Evolutionary conservation across 495 filamentous ascomycete species (phyloP), one percentile per base, ranked within the genome.

Genomic region (Amphirosellinia nigrospora): DNA sequence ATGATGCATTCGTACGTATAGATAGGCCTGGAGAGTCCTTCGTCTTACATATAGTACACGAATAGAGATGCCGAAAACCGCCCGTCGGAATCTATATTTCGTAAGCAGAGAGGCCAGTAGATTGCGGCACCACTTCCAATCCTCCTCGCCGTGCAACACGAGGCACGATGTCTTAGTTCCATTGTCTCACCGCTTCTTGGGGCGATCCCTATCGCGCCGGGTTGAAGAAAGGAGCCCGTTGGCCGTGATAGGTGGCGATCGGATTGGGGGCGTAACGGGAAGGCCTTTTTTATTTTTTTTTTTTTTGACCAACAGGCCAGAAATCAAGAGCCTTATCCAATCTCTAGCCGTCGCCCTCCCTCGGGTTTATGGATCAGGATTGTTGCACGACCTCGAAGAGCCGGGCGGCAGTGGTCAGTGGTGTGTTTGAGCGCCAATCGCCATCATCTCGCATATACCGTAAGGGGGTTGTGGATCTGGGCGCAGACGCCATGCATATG

Each of bases 371-470:
- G 50, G 26, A 39, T n/a, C 52, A 43, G 50, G 26, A 39, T n/a
- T 61, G 55, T 61, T 50, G 66, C 66, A 50, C 55, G 39, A 61
- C n/a, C 58, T 41, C 41, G 36, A 61, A 48, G 43, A 68, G 67
- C 67, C 45, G 59, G 32, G 45, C 59, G 58, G 67, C 32, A 64
- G 46, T 63, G 16, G 26, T 41, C n/a, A n/a, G n/a, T n/a, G 34
- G 39, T 26, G 26, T 50, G 36, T 8, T 48, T 10, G 56, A 64
- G 34, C 41, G 50, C 46, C 67, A 53, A 69, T 41, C 58, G 64
- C 30, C 41, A 48, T 53, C 66, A 62, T 69, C 66, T 69, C 56
- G 59, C 59, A 69, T 69, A n/a, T n/a, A n/a, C n/a, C n/a, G n/a
- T 38, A 5, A 19, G 16, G 66, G 38, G 50, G 26, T 55, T 62